Evolutionary conservation across 371 early-diverging fungal genomes (phyloP).

Genomic region (Mortierella sp.): DNA sequence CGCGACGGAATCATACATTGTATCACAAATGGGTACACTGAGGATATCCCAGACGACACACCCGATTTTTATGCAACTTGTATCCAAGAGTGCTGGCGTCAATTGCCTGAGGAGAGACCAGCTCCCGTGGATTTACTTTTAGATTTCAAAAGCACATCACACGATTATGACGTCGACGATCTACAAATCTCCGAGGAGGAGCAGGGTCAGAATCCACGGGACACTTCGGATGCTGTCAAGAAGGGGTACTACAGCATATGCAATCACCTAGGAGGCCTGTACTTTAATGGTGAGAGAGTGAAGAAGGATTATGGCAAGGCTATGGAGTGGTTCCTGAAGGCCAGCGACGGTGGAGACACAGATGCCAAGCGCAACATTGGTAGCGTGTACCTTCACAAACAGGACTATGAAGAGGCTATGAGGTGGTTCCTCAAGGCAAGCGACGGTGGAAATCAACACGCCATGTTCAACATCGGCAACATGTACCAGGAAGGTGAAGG

Average conservation of each 20-base stretch:
- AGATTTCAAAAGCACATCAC: constrained; percentile 62
- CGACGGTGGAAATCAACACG: constrained; percentile 60
- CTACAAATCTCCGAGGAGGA: constrained; percentile 62
- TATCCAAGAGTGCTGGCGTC: constrained; percentile 20
- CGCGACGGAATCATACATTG: not conserved
- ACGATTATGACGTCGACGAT: constrained; percentile 74
- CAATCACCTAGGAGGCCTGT: constrained; percentile 6
- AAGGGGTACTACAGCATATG: no score
- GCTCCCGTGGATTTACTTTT: constrained; percentile 11
- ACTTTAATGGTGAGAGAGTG: constrained; percentile 10
- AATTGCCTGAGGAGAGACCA: constrained; percentile 6
- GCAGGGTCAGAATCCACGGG: not conserved
- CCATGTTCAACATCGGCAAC: constrained; percentile 78
- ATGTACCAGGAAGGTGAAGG: constrained; percentile 81
- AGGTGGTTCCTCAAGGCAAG: constrained; percentile 70
- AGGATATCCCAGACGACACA: constrained; percentile 25
- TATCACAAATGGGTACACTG: constrained; percentile 9
- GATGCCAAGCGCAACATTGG: not conserved
- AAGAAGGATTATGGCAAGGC: constrained; percentile 46
- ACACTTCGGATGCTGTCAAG: no score
- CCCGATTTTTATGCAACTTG: constrained; percentile 1
- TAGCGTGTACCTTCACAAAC: not conserved
- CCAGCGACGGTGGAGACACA: constrained; percentile 26
- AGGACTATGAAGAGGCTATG: constrained; percentile 58
- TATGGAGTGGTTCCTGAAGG: constrained; percentile 67